A percentile compares a stretch with the other conserved stretches of the same genome.
Evolutionary conservation across 83 land plant species (phyloP).

Genomic region (Diphasiastrum complanatum): DNA sequence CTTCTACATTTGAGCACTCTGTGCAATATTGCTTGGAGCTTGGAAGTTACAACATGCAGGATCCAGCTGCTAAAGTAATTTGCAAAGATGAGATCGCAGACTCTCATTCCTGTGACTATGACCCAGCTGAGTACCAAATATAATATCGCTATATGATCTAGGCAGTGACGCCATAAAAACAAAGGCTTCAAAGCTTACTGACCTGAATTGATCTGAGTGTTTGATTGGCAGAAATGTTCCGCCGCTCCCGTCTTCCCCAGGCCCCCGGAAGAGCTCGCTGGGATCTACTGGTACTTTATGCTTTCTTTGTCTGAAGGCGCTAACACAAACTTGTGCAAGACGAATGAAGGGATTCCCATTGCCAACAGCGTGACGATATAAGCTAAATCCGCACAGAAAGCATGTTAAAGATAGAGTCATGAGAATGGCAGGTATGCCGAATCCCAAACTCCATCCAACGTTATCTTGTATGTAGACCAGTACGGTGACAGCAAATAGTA

Average conservation of each 20-base stretch:
- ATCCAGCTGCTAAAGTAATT: no score
- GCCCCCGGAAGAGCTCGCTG: constrained; percentile 46
- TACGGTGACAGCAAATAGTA: constrained; percentile 35
- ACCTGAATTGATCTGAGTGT: no score
- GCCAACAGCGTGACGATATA: constrained; percentile 34
- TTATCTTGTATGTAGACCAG: constrained; percentile 42
- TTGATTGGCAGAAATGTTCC: no score
- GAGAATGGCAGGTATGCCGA: constrained; percentile 29
- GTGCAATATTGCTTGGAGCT: no score
- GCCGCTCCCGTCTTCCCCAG: constrained; percentile 28
- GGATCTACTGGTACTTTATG: constrained; percentile 38
- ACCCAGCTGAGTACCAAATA: no score
- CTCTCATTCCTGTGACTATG: no score
- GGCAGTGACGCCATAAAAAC: no score
- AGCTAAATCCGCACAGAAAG: constrained; percentile 30
- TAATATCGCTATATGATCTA: no score
- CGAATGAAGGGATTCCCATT: constrained; percentile 52
- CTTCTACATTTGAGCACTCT: no score
- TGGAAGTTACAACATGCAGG: no score
- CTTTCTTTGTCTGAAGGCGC: constrained; percentile 47
- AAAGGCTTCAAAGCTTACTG: no score
- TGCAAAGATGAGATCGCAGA: no score
- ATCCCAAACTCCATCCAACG: constrained; percentile 44
- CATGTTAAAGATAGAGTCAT: constrained; percentile 24
- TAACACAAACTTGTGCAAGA: constrained; percentile 54